These are phyloP conservation scores for Lentinus brumalis DNA, from an alignment of 768 basidiomycete genomes.

Conservation along the genomic window DNA sequence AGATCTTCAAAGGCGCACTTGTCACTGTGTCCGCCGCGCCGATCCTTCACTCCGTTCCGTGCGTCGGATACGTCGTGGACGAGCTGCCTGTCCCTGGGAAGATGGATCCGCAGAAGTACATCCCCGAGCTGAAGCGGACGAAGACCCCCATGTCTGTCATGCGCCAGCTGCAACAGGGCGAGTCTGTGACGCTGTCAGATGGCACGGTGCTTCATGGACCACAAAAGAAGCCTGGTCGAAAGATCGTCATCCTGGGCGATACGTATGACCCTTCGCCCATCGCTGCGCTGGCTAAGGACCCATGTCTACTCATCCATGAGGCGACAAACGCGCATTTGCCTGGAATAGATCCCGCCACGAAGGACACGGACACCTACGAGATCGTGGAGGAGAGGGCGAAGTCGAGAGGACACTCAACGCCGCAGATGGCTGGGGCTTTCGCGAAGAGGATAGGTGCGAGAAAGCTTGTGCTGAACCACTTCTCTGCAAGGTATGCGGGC, in stretches of 20 bases:
- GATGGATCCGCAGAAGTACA: slow-evolving; percentile 67
- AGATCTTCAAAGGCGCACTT: slow-evolving; percentile 57
- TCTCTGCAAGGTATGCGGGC: slow-evolving; percentile 79
- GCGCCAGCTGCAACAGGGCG: slow-evolving; percentile 65
- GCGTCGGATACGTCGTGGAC: slow-evolving; percentile 74
- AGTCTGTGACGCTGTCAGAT: slow-evolving; percentile 63
- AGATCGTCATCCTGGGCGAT: slow-evolving; percentile 82
- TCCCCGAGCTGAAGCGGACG: slow-evolving; percentile 69
- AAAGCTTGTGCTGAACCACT: slow-evolving; percentile 78
- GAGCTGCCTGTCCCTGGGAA: slow-evolving; percentile 79
- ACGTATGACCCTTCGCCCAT: slow-evolving; percentile 80
- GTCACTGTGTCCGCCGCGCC: slow-evolving; percentile 76
- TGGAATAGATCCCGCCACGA: slow-evolving; percentile 59
- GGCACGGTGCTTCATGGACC: slow-evolving; percentile 76
- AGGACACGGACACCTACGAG: slow-evolving; percentile 59
- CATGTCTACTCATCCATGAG: slow-evolving; percentile 83
- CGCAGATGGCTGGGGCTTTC: slow-evolving; percentile 86
- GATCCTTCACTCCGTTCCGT: slow-evolving; percentile 78
- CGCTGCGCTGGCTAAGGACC: slow-evolving; percentile 56
- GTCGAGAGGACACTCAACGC: slow-evolving; percentile 87
- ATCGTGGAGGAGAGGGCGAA: slow-evolving; percentile 63
- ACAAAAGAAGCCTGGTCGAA: slow-evolving; percentile 63
- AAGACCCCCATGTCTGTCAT: slow-evolving; percentile 70
- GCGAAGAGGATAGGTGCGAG: slow-evolving; percentile 65
- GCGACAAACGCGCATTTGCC: slow-evolving; percentile 87